phyloP scores from a whole-genome alignment of 345 rosid species.

The Trapa incisa region DNA sequence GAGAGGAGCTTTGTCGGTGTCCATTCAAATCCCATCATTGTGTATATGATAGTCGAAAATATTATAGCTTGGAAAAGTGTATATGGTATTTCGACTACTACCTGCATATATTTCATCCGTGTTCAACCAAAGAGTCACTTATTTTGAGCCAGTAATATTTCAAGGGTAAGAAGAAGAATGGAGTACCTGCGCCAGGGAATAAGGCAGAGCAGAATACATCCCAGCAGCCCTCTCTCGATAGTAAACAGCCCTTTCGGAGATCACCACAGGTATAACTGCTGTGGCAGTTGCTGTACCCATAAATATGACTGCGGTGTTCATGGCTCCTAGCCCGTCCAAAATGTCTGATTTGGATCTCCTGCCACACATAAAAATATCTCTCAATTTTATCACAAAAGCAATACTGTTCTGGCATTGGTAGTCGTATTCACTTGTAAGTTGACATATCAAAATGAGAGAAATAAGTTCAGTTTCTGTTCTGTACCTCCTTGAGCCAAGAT shows the following conservation, averaged over 20 bases:
- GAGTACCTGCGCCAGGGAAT: constrained; percentile 12
- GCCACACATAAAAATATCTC: not conserved
- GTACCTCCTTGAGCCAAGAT: constrained; percentile 29
- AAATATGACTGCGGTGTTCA: constrained; percentile 7
- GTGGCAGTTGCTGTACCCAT: constrained; percentile 10
- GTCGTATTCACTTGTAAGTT: not conserved
- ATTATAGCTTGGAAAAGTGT: constrained; percentile 22
- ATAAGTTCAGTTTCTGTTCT: not conserved
- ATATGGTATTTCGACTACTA: constrained; percentile 40
- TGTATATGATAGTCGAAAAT: constrained; percentile 18
- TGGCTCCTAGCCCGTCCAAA: constrained; percentile 10
- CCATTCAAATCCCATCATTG: constrained; percentile 47
- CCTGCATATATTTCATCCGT: constrained; percentile 11
- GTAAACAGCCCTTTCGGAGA: constrained; percentile 9
- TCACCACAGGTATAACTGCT: constrained; percentile 1
- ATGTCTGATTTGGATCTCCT: constrained; percentile 8
- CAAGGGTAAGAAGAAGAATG: not conserved
- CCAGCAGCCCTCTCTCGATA: constrained; percentile 19
- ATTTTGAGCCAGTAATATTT: not conserved
- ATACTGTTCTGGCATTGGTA: not conserved
- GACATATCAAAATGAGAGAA: not conserved
- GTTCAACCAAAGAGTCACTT: not conserved
- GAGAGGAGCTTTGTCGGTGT: constrained; percentile 23
- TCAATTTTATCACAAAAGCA: not conserved
- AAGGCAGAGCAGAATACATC: constrained; percentile 17